These are phyloP conservation scores for Leptodontidium sp. DNA, from an alignment of 2,329 filamentous ascomycete genomes.

Conservation along the genomic window DNA sequence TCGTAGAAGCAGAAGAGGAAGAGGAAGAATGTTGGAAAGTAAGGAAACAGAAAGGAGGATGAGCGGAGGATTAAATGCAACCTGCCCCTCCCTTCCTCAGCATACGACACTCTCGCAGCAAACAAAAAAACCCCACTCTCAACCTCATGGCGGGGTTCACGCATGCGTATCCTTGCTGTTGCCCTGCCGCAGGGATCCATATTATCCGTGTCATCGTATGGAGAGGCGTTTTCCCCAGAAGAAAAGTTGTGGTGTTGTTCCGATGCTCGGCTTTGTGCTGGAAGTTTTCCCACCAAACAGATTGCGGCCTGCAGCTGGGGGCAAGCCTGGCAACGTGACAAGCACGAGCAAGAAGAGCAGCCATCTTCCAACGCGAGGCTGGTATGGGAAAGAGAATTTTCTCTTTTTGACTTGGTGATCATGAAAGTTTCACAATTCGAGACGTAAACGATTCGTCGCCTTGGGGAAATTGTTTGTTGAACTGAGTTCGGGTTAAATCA, in stretches of 20 bases:
- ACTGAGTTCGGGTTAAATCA: neutral
- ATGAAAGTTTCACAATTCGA: neutral
- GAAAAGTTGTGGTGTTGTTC: constrained; percentile 12
- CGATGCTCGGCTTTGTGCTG: constrained; percentile 9
- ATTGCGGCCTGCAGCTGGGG: neutral
- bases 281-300: constrained; percentile 21
- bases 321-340: neutral
- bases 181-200: constrained; percentile 13
- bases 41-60: neutral
- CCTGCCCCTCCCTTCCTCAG: constrained; percentile 3
- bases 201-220: constrained; percentile 27
- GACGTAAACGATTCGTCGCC: neutral
- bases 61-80: constrained; percentile 14
- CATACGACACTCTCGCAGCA: constrained; percentile 12
- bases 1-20: neutral
- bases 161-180: constrained; percentile 17
- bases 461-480: neutral
- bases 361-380: neutral
- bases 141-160: constrained; percentile 25
- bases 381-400: neutral
- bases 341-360: neutral
- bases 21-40: constrained; percentile 1
- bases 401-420: neutral
- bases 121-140: constrained; percentile 16
- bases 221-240: constrained; percentile 12